Conservation (phyloP, 78 protist genomes). For the Dictyostelium discoideum region DNA sequence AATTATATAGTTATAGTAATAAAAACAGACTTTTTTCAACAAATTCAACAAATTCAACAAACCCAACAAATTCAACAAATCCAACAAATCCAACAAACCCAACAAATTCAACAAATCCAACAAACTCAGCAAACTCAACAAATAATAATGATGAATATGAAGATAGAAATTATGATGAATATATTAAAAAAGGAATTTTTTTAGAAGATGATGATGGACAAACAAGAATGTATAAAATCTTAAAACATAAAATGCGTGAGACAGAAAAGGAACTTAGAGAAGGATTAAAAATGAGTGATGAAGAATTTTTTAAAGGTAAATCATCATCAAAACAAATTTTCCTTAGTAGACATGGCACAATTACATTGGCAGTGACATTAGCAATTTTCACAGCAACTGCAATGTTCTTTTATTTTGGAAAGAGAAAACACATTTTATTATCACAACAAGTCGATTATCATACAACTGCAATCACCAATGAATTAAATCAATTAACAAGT, state of each 20-base stretch:
- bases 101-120: background rate
- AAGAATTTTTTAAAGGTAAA: background rate
- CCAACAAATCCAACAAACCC: background rate
- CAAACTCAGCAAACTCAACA: background rate
- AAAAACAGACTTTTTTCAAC: background rate
- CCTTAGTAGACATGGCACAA: background rate
- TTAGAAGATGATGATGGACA: too few relatives aligned
- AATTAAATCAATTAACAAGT: background rate
- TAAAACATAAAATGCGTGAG: background rate
- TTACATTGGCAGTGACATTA: background rate
- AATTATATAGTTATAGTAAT: background rate
- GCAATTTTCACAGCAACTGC: background rate
- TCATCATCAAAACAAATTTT: background rate
- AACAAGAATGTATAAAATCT: background rate
- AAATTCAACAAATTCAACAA: background rate
- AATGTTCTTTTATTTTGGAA: background rate
- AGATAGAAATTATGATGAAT: background rate
- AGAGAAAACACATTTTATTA: background rate
- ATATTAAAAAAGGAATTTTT: too few relatives aligned
- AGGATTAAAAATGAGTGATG: background rate
- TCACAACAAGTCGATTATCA: background rate
- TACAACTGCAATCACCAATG: background rate
- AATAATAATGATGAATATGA: background rate
- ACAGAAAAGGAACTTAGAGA: background rate
- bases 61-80: background rate